A percentile compares a stretch with the other conserved stretches of the same genome.
phyloP scores from a whole-genome alignment of 1,284 basidiomycete genomes.

The Xanthoconium separans region DNA sequence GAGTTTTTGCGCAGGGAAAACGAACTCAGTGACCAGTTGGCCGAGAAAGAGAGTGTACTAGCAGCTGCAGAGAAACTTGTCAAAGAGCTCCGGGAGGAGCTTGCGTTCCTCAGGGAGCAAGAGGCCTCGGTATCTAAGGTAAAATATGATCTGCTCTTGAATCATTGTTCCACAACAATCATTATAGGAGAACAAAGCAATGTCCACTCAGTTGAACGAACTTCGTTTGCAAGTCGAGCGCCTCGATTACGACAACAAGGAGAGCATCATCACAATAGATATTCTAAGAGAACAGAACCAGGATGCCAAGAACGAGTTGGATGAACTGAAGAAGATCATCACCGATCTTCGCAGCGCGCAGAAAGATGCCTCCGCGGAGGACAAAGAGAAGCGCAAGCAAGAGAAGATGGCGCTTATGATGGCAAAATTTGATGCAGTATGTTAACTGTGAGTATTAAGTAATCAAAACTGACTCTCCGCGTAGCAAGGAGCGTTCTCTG shows the following conservation, averaged over 20 bases:
- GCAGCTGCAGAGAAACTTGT: conserved; percentile 74
- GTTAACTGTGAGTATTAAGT: conserved; percentile 26
- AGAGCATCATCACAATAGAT: conserved; percentile 92
- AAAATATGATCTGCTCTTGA: conserved; percentile 17
- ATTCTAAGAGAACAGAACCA: conserved; percentile 94
- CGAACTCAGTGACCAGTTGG: conserved; percentile 91
- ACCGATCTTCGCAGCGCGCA: conserved; percentile 78
- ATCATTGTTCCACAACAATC: conserved; percentile 4
- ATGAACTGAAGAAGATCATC: conserved; percentile 85
- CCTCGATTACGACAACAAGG: conserved; percentile 94
- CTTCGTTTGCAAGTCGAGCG: conserved; percentile 90
- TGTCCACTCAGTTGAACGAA: conserved; percentile 90
- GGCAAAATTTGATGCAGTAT: conserved; percentile 95
- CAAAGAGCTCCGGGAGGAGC: conserved; percentile 84
- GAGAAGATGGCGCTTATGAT: conserved; percentile 99
- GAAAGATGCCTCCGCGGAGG: conserved; percentile 86
- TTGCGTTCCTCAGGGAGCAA: conserved; percentile 90
- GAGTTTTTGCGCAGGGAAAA: conserved; percentile 97
- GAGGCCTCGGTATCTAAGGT: conserved; percentile 77
- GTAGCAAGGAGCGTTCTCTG: conserved; percentile 84
- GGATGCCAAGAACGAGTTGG: conserved; percentile 86
- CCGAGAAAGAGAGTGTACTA: conserved; percentile 86
- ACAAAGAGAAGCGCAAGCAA: conserved; percentile 98
- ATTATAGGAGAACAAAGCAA: conserved; percentile 83
- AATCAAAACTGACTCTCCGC: conserved; percentile 10